These are phyloP conservation scores for Catharanthus roseus DNA, from an alignment of 257 asterid genomes.

Conservation along the genomic window DNA sequence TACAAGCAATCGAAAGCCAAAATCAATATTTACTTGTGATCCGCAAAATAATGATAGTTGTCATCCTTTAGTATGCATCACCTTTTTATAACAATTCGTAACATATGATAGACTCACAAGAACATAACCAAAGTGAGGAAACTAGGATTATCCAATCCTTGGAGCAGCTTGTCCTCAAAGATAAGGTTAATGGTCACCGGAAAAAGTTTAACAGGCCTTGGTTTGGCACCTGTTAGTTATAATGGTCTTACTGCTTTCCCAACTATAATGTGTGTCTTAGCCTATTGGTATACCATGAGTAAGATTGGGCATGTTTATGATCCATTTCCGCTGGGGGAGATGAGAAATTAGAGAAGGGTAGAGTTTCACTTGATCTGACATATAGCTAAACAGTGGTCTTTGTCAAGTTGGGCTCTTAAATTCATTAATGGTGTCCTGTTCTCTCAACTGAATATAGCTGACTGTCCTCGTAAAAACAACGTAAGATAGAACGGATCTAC, in stretches of 20 bases:
- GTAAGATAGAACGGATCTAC: too few species aligned
- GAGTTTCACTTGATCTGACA: background rate
- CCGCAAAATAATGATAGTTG: background rate
- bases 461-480: too few species aligned
- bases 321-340: background rate
- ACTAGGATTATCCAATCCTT: background rate
- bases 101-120: background rate
- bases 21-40: background rate
- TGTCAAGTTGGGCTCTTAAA: background rate
- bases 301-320: background rate
- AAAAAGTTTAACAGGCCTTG: background rate
- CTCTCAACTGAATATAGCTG: background rate
- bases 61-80: background rate
- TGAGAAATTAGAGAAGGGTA: background rate
- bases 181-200: background rate
- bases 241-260: background rate
- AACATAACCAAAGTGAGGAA: background rate
- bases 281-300: background rate
- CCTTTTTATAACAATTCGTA: background rate
- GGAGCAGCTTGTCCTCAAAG: background rate
- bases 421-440: background rate
- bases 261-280: background rate
- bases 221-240: background rate
- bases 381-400: background rate
- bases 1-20: background rate